Conservation (phyloP, 2,329 filamentous ascomycete genomes). For the Dactylellina drechsleri region DNA sequence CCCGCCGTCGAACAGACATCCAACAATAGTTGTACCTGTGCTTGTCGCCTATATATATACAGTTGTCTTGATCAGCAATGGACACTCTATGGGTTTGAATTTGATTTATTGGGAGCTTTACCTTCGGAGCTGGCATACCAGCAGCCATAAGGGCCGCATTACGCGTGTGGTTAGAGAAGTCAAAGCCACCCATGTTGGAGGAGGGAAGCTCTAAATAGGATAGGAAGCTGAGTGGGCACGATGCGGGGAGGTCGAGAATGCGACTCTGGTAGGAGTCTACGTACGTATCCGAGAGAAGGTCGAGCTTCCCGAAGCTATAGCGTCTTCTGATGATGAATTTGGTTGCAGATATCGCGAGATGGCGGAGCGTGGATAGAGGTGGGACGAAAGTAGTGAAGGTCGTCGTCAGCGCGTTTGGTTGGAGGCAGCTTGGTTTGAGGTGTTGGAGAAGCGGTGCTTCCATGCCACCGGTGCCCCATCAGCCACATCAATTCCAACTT, state of each 20-base stretch:
- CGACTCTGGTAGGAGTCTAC: not conserved
- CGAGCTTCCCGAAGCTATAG: conserved; percentile 5
- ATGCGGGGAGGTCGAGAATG: not conserved
- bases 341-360: conserved; percentile 13
- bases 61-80: not conserved
- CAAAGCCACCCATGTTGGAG: conserved; percentile 90
- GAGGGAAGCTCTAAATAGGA: conserved; percentile 32
- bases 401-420: conserved; percentile 54
- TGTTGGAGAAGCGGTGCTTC: conserved; percentile 23
- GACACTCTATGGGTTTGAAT: not conserved
- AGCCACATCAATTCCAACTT: not conserved
- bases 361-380: conserved; percentile 24
- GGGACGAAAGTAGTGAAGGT: conserved; percentile 30
- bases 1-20: conserved; percentile 94
- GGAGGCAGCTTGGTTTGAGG: conserved; percentile 19
- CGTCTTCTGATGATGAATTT: conserved; percentile 1
- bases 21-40: conserved; percentile 98
- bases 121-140: conserved; percentile 91
- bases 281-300: not conserved
- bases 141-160: conserved; percentile 94
- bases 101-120: not conserved
- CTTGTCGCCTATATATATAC: conserved; percentile 75
- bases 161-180: conserved; percentile 99
- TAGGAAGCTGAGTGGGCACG: not conserved
- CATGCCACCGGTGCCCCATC: conserved; percentile 35